Evolutionary conservation across 1,284 basidiomycete species (phyloP).

Genomic region (Boletus putidus): DNA sequence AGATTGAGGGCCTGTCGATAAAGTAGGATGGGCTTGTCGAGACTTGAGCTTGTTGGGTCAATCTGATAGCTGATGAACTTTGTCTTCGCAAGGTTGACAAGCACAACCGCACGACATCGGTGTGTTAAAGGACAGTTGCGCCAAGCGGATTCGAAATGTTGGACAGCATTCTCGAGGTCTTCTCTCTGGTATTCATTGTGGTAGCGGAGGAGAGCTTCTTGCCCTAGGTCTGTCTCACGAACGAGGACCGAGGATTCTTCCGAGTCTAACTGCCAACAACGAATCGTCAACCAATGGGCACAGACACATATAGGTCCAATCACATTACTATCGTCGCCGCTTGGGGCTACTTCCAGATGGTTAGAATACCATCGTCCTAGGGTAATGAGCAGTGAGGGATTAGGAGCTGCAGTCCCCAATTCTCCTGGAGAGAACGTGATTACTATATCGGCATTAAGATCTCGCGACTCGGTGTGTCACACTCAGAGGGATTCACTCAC

Average conservation of each 20-base stretch:
- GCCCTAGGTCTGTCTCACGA: conserved; percentile 3
- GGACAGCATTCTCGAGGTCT: conserved; percentile 8
- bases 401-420: background rate
- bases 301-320: background rate
- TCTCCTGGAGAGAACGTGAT: background rate
- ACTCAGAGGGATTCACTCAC: background rate
- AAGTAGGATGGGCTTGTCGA: background rate
- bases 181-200: background rate
- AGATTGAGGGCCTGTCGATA: conserved; percentile 7
- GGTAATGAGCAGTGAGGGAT: background rate
- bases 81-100: conserved; percentile 17
- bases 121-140: background rate
- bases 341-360: too few species aligned
- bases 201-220: conserved; percentile 6
- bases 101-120: conserved; percentile 1
- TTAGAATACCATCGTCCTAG: background rate
- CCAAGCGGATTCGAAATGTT: conserved; percentile 5
- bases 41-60: background rate
- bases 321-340: background rate
- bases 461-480: background rate
- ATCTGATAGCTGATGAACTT: background rate
- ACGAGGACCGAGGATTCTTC: background rate
- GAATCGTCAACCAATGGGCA: background rate
- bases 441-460: background rate
- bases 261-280: background rate